Evolutionary conservation across 2,329 filamentous ascomycete genomes (phyloP), one percentile per base, ranked within the genome.

Genomic region (Alternaria sp.): DNA sequence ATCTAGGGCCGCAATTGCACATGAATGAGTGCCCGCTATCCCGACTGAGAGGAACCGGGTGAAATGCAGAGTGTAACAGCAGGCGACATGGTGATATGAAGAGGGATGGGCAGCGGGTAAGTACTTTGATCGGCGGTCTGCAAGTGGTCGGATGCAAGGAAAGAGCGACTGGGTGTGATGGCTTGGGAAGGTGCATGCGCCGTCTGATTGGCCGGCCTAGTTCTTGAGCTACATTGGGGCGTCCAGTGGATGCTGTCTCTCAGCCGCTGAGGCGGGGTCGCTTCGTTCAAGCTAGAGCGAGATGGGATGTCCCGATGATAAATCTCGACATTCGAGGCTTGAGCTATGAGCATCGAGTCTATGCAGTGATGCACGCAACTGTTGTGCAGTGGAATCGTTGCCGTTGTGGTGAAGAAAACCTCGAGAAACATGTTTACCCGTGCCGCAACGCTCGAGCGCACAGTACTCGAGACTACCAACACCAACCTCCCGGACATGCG

Each of bases 211-310:
- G 77, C 25, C 59, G 54, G 54, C 40, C 36, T 66, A 69, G 72
- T 72, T 74, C 62, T 64, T 67, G 64, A 65, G 66, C 62, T 60
- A 67, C 65, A 67, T 59, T 68, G 64, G 32, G 69, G 70, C 72
- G 73, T 72, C 76, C 75, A 79, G 73, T 74, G 47, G 70, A 56
- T 71, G 70, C 61, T 61, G 62, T 66, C 64, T 61, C 64, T 61
- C 72, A 79, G 66, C 69, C 76, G 77, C 77, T 72, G 72, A 62
- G 69, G 74, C 69, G 76, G 76, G 76, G 75, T 68, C 65, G 65
- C 58, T 21, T 55, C 50, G 59, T 56, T 52, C 26, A 54, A 59
- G 57, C 70, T 69, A 70, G 50, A 9, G 54, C 60, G 11, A 23
- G 21, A 59, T 52, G 45, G 58, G 61, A 23, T 40, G 15, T 17